Evolutionary conservation across 2,329 filamentous ascomycete genomes (phyloP), one percentile per base, ranked within the genome.

Genomic region (Diaporthe destruens): DNA sequence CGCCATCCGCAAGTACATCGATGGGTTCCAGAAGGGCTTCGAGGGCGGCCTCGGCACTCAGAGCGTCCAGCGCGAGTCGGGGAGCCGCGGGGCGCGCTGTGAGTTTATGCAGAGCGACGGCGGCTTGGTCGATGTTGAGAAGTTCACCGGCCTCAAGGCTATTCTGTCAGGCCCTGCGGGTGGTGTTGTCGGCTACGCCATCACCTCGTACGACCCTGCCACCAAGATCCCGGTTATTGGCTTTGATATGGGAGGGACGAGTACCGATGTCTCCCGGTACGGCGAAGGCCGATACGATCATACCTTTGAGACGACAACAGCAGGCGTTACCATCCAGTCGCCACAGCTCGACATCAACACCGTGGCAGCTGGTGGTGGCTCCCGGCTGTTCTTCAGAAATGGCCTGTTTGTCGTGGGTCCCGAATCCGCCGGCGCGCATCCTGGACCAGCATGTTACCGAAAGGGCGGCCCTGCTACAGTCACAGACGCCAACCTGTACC

Each of bases 101-200:
- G 95, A 98, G 80, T 98, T 98, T 77, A 98, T 98, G 95, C 94
- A 98, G 81, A 95, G 92, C 12, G 94, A 97, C 75, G 94, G 94
- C 29, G 90, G 90, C 0, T 80, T 92, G 2, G 89, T 92, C 0
- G 93, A 95, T 75, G 92, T 95, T 0, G 91, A 93, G 71, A 91
- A 90, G 76, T 97, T 98, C 79, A 95, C 93, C 0, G 95, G 95
- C 0, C 84, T 98, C 6, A 91, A 92, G 77, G 94, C 94, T 2
- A 97, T 98, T 73, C 80, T 98, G 2, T 97, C 94, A 0, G 95
- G 95, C 0, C 95, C 95, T 1, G 95, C 95, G n/a, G 95, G 95
- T 42, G 95, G 95, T 53, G 95, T 98, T 0, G 95, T 98, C 0
- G 95, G 95, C 5, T 98, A 98, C 80, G 95, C 95, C 23, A 90